Base-by-base conservation (phyloP, 257 asterid species). In the Jacaranda copaia region DNA sequence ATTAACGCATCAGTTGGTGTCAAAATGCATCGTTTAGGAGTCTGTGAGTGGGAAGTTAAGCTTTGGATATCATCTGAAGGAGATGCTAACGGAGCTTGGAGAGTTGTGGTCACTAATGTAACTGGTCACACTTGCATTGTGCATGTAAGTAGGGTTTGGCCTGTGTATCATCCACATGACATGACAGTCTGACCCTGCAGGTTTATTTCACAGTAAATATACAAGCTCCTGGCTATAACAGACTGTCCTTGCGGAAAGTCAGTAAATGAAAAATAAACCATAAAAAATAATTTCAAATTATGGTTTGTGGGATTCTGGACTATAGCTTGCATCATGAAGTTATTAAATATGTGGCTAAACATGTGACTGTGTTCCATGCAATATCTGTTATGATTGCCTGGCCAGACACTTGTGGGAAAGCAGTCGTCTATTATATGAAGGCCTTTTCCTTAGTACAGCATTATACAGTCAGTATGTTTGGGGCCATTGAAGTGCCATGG, bases 41-140 rank as follows among this genome's bases (percentile, higher is more conserved):
- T 91, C 46, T 90, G 88, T 77, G 94, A 93, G 88, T 96, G 98
- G 95, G 99, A 96, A 81, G 91, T 92, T 72, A 93, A 91, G 89
- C 97, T 96, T 80, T 87, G 98, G 91, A 82, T 96, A 83, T 86
- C 99, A 65, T 91, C 98, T 40, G 88, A 85, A 56, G 97, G 98
- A 82, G 94, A 87, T 63, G 97, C 98, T 72, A 90, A 91, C 76
- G 99, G 98, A 81, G 97, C 97, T 57, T 96, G 99, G 99, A 93
- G 97, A 84, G 90, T 93, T 70, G 93, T 89, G 79, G 92, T 92
- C 79, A 85, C 92, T 39, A 93, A 91, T 79, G 99, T 89, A 76
- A 92, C 97, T 6, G 97, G 99, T 67, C 97, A 93, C 82, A 93
- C 99, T 79, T 93, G 98, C 85, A 86, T 95, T 75, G 96, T 95